Evolutionary conservation across 257 asterid species (phyloP).

Genomic region (Solanum clarkiae): DNA sequence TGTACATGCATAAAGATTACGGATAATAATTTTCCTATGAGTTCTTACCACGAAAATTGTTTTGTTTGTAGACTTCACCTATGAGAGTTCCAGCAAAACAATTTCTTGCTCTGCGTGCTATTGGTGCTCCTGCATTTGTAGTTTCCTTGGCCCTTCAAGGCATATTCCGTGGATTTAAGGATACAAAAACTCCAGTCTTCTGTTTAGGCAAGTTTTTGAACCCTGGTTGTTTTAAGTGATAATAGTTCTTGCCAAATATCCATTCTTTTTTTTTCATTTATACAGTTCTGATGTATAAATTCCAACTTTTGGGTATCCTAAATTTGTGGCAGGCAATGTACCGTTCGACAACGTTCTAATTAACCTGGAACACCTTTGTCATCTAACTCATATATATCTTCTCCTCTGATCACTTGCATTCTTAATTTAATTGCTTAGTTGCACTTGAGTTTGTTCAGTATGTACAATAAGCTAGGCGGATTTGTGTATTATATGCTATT

Average conservation of each 20-base stretch:
- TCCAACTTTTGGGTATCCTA: background rate
- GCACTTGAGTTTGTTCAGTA: background rate
- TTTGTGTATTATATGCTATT: no score
- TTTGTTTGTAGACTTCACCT: constrained; percentile 48
- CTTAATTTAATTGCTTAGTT: background rate
- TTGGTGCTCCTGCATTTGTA: constrained; percentile 97
- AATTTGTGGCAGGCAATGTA: background rate
- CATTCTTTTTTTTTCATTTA: background rate
- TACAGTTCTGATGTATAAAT: background rate
- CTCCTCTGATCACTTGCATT: background rate
- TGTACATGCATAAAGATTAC: background rate
- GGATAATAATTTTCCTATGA: background rate
- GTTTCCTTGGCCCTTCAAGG: constrained; percentile 97
- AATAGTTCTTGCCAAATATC: background rate
- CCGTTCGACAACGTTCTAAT: background rate
- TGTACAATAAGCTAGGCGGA: background rate
- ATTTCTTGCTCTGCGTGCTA: constrained; percentile 74
- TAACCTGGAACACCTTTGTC: background rate
- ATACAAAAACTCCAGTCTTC: constrained; percentile 78
- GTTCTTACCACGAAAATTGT: background rate
- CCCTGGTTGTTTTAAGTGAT: background rate
- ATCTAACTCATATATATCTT: background rate
- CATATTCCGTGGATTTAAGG: constrained; percentile 94
- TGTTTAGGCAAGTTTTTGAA: constrained; percentile 61
- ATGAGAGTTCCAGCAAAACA: constrained; percentile 74